Percentiles rank a stretch among this genome's conserved stretches.
phyloP scores from a whole-genome alignment of 192 early-diverging fungal species.

The Backusella parvicylindrica region DNA sequence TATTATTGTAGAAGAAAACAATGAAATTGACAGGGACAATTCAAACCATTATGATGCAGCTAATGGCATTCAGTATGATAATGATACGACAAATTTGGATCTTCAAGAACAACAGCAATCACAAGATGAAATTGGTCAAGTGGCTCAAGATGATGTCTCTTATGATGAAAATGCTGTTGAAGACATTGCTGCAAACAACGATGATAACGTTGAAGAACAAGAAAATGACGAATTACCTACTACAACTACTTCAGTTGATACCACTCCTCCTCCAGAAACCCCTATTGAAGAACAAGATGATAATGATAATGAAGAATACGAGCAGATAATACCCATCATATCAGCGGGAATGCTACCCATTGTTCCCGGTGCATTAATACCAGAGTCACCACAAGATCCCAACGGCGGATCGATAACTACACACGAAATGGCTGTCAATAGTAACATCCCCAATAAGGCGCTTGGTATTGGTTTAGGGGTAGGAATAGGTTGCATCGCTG shows the following conservation, averaged over 20 bases:
- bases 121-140: not conserved
- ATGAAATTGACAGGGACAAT: not conserved
- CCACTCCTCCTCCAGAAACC: not conserved
- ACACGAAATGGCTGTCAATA: not conserved
- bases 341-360: not conserved
- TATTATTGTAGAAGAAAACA: not conserved
- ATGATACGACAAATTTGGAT: not conserved
- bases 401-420: not conserved
- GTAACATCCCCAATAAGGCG: constrained; percentile 14
- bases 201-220: not conserved
- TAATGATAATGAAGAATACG: not conserved
- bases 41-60: not conserved
- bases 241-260: not conserved
- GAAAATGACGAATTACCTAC: not conserved
- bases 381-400: not conserved
- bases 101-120: not conserved
- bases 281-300: not conserved
- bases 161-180: not conserved
- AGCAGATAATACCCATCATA: not conserved
- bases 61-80: not conserved
- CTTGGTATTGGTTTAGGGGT: constrained; percentile 31
- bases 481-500: constrained; percentile 28
- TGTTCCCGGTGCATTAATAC: not conserved
- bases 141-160: not conserved
- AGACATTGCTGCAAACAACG: not conserved